Base-by-base conservation (phyloP, 2,329 filamentous ascomycete genomes). In the Aspergillus bombycis region DNA sequence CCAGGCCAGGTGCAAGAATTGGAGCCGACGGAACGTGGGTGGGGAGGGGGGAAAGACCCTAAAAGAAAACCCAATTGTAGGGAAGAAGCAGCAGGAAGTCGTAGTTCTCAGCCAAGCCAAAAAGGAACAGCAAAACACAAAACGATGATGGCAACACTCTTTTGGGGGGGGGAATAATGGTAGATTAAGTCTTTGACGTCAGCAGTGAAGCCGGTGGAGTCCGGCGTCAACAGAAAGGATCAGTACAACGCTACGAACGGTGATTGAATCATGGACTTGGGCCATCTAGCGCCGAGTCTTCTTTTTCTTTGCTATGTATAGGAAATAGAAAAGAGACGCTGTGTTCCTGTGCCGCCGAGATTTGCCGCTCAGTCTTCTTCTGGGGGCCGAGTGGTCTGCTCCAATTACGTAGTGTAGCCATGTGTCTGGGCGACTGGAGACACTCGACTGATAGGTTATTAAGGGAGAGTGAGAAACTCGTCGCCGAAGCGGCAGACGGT, bases 181-280 rank as follows among this genome's bases (percentile, higher is more conserved):
- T 26, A 48, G 36, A 41, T n/a, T n/a, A 36, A 62, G 48, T 65
- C 38, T 59, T 67, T 67, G 65, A 68, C 66, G 66, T 68, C 66
- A 68, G 66, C 62, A 57, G 23, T 48, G 11, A 21, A 57, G 45
- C 10, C 6, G 11, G 52, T 55, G 32, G 32, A 55, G 52, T 55
- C 52, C n/a, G 21, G 52, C 52, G 52, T 55, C 52, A 55, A 55
- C 14, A 28, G 11, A n/a, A 54, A 36, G 30, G 16, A 12, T 21
- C 32, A 55, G 32, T 59, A 62, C 60, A 56, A 48, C 57, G 54
- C 12, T 55, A 55, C 52, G 14, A 23, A 19, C 14, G 21, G 12
- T 55, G 52, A 23, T 55, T 38, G 32, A 38, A 55, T 41, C 32
- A 55, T 55, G 16, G 52, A 55, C 26, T 38, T 55, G 19, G 28